These are phyloP conservation scores for Prunella vulgaris DNA, from an alignment of 257 asterid species.

Conservation along the genomic window DNA sequence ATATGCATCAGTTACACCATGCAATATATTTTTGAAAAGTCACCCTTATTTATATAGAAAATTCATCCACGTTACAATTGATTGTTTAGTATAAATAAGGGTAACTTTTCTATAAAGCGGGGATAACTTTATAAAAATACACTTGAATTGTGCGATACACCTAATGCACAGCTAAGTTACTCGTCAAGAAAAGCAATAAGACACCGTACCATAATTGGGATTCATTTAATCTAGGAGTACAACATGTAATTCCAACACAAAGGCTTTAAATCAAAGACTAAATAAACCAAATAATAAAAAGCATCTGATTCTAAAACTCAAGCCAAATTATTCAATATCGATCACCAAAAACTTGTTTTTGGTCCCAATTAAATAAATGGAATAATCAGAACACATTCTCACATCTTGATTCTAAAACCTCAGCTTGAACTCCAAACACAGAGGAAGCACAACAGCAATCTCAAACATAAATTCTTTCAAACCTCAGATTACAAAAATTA, in stretches of 20 bases:
- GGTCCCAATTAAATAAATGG: neutral
- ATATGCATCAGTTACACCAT: no score
- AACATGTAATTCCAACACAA: neutral
- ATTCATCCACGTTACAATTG: no score
- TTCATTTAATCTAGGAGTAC: neutral
- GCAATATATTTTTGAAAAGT: no score
- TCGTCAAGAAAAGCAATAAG: neutral
- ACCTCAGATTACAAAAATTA: neutral
- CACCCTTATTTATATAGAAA: no score
- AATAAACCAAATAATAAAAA: neutral
- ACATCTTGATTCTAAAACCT: neutral
- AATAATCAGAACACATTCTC: neutral
- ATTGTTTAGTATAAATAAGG: no score
- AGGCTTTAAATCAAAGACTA: neutral
- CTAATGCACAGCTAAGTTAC: no score
- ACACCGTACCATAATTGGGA: neutral
- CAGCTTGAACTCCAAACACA: neutral
- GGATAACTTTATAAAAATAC: no score
- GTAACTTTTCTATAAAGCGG: no score
- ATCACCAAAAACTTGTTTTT: neutral
- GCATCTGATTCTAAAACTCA: neutral
- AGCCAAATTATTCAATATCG: neutral
- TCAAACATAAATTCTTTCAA: neutral
- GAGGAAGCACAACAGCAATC: neutral
- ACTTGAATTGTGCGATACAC: no score